Base-by-base conservation (phyloP, 1,284 basidiomycete species). In the Ceratorhiza oryzae-sativae region DNA sequence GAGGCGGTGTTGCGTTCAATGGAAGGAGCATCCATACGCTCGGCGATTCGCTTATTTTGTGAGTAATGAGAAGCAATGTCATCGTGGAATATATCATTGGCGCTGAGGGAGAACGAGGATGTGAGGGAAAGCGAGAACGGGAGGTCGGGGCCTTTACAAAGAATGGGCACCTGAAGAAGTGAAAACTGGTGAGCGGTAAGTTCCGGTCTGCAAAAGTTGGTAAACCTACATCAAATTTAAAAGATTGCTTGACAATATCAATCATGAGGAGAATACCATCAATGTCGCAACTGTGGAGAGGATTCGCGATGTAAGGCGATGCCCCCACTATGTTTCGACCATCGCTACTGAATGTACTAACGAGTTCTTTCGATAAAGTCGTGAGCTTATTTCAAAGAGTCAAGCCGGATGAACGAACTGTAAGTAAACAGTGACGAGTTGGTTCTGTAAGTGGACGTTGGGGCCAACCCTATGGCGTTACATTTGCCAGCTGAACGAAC, bases 61-160 rank as follows among this genome's bases (percentile, higher is more conserved):
- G 27, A 2, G 25, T 60, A 60, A 42, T 42, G 15, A 13, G 58
- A 18, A 2, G 6, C 20, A 42, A 60, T 60, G 15, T 62, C 60
- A 25, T 62, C 60, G 13, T 48, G 32, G 15, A 48, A 62, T 9
- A 45, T 42, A 25, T 62, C 48, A 32, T 18, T 4, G 15, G 10
- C 18, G 18, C 15, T 62, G 9, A 62, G 25, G 3, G 32, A 32
- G 60, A 62, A 30, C 45, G 3, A 15, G 3, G 60, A 62, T 9
- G n/a, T 49, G 18, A 62, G 45, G 6, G 60, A 46, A 49, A 62
- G 60, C 9, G 60, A 62, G 45, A 62, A 62, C 4, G 60, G 60
- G 18, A 48, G 60, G 18, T 48, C 45, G 9, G 42, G 10, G 9
- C 42, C 25, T 30, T 23, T 48, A n/a, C 60, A 62, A 36, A 46